phyloP scores from a whole-genome alignment of 2,329 filamentous ascomycete genomes.

The Colletotrichum musicola region DNA sequence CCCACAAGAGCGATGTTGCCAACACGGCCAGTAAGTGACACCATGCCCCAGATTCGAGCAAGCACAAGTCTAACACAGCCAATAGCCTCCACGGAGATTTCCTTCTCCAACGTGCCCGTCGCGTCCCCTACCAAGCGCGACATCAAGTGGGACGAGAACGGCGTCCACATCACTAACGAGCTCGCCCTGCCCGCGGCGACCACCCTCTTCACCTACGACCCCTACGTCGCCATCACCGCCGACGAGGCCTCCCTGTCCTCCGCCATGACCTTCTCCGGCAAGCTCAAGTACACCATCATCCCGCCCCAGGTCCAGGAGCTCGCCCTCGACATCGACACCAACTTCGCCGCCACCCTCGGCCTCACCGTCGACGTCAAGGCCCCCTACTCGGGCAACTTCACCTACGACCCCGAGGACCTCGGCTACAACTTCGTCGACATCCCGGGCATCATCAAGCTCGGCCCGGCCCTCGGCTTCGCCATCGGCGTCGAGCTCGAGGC shows the following conservation, averaged over 20 bases:
- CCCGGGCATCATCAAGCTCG: slow-evolving; percentile 35
- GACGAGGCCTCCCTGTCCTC: slow-evolving; percentile 41
- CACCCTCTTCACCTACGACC: slow-evolving; percentile 38
- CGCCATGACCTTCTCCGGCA: slow-evolving; percentile 42
- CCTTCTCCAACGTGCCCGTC: slow-evolving; percentile 41
- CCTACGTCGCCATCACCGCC: slow-evolving; percentile 41
- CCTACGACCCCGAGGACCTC: slow-evolving; percentile 32
- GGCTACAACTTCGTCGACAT: slow-evolving; percentile 41
- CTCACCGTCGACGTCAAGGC: slow-evolving; percentile 40
- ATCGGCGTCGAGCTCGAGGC: slow-evolving; percentile 37
- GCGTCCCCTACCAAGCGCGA: slow-evolving; percentile 38
- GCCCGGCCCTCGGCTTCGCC: slow-evolving; percentile 37
- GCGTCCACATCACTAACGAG: slow-evolving; percentile 41
- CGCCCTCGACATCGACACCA: slow-evolving; percentile 42
- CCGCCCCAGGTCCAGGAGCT: slow-evolving; percentile 41
- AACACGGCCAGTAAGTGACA: slow-evolving; percentile 41
- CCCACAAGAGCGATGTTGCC: slow-evolving; percentile 43
- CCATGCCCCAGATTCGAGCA: not conserved
- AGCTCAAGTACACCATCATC: slow-evolving; percentile 41
- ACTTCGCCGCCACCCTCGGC: slow-evolving; percentile 39
- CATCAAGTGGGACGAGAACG: slow-evolving; percentile 40
- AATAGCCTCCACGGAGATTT: slow-evolving; percentile 38
- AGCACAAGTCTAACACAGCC: slow-evolving; percentile 1
- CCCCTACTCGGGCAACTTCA: slow-evolving; percentile 40
- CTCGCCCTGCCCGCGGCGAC: slow-evolving; percentile 40